Percentiles rank a stretch among this genome's conserved stretches.
Evolutionary conservation across 2,329 filamentous ascomycete species (phyloP).

Genomic region (Pseudocercospora crystallina): DNA sequence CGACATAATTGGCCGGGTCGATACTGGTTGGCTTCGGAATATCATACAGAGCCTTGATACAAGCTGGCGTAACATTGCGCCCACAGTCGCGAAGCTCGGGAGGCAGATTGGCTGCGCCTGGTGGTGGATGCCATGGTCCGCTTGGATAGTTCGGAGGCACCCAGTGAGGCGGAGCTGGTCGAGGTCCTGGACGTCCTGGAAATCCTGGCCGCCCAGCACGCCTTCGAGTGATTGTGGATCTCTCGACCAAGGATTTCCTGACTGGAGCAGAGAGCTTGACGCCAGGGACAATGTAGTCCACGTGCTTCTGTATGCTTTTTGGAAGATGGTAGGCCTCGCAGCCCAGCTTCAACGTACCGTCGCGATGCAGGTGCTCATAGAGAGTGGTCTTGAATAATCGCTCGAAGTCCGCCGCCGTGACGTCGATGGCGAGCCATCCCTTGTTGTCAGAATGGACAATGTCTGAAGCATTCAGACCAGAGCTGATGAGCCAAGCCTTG

Average conservation of each 20-base stretch:
- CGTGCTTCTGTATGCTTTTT: constrained; percentile 39
- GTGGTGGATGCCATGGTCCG: constrained; percentile 15
- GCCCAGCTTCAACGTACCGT: constrained; percentile 7
- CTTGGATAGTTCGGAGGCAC: neutral
- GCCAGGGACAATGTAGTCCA: constrained; percentile 58
- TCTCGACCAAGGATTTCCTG: constrained; percentile 17
- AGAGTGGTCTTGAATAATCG: constrained; percentile 49
- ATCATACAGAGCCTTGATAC: constrained; percentile 46
- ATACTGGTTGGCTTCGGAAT: constrained; percentile 42
- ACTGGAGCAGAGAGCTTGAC: constrained; percentile 43
- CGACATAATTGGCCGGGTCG: constrained; percentile 44
- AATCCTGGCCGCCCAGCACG: neutral
- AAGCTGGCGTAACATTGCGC: constrained; percentile 47
- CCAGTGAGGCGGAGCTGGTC: constrained; percentile 1
- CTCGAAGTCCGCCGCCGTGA: constrained; percentile 41
- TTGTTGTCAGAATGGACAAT: constrained; percentile 36
- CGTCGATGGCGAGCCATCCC: constrained; percentile 48
- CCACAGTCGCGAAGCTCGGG: constrained; percentile 47
- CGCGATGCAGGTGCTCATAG: constrained; percentile 50
- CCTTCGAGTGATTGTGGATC: constrained; percentile 7
- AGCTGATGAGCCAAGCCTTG: constrained; percentile 40
- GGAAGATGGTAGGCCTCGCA: constrained; percentile 39
- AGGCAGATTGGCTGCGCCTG: constrained; percentile 38
- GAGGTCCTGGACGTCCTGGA: constrained; percentile 8
- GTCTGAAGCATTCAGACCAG: constrained; percentile 33